Base-by-base conservation (phyloP, 2,329 filamentous ascomycete genomes). In the Cladosporium sp. region DNA sequence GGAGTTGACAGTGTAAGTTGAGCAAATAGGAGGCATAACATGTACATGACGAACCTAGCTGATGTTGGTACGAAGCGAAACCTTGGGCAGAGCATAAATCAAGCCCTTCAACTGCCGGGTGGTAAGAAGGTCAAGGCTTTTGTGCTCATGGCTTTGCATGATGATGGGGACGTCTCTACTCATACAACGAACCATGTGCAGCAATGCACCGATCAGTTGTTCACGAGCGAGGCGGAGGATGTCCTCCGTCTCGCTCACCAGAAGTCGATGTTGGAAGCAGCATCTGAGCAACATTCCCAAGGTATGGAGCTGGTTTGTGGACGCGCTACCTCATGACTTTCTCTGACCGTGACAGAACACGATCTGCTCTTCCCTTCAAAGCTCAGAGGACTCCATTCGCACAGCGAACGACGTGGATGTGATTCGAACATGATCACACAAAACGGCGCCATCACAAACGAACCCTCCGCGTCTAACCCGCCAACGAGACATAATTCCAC, bases 131-230 rank as follows among this genome's bases (percentile, higher is more conserved):
- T 40, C 25, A 38, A 33, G 25, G 48, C 53, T 7, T 54, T 43
- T 39, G 53, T 49, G 13, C n/a, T 52, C n/a, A 49, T 55, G 38
- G 48, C 40, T 7, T 19, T 55, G 13, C 52, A 57, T 20, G 50
- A 51, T 7, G 22, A 42, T 29, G 55, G 54, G 6, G 46, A 53
- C 11, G 39, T 54, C 15, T 49, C 49, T 13, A 48, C 45, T n/a
- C 45, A 48, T 7, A 30, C 45, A 16, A 48, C 45, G 2, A 36
- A 33, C 18, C 27, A 48, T 33, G 29, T 48, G 11, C 27, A 33
- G n/a, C 45, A 40, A 13, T 40, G 36, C n/a, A 32, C 36, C 15
- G 29, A 48, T 13, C 16, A 22, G 5, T 22, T 48, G 16, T 48
- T 48, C 16, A 27, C 36, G 18, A 40, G 27, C 36, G 38, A 48